Base-by-base conservation (phyloP, 2,329 filamentous ascomycete genomes). In the Catunica adiposa region DNA sequence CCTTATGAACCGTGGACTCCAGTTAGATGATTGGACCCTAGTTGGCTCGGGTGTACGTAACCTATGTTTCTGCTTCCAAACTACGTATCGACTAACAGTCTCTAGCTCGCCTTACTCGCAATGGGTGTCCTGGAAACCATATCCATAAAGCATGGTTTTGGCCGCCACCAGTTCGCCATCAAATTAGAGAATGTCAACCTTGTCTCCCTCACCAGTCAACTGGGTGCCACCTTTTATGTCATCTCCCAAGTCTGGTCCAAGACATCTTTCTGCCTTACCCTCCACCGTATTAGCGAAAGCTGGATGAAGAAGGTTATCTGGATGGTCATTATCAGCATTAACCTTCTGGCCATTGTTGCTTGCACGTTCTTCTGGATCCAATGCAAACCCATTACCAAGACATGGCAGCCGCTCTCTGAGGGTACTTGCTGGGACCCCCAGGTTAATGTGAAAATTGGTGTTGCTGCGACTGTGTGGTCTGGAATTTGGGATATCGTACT, bases 1-100 rank as follows among this genome's bases (percentile, higher is more conserved):
- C 31, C 65, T 64, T 61, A 63, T 66, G 11, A 63, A 63, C 1
- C 62, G 64, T 34, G 67, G 66, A 47, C 38, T 69, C 23, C 69
- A 66, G 64, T 67, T 66, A 63, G 67, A 69, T 56, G 67, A 69
- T 59, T 64, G 67, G 59, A 50, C 66, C 14, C 60, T 69, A 50
- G 62, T 69, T 14, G 57, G 59, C 6, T 61, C 66, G 8, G 67
- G 66, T 59, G 56, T 58, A 37, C 38, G 53, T 55, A 23, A 17
- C 48, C 9, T 34, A 17, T 22, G 15, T 25, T 14, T 14, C 50
- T 15, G 3, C 15, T 9, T 22, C 11, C 2, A 26, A 17, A 7
- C 3, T 46, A 20, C 44, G 1, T 23, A 9, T 40, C n/a, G n/a
- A n/a, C 55, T 56, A 17, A 53, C 34, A 52, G n/a, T n/a, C 6